Conservation (phyloP, 352 stramenopile species). For the Phytophthora melonis region DNA sequence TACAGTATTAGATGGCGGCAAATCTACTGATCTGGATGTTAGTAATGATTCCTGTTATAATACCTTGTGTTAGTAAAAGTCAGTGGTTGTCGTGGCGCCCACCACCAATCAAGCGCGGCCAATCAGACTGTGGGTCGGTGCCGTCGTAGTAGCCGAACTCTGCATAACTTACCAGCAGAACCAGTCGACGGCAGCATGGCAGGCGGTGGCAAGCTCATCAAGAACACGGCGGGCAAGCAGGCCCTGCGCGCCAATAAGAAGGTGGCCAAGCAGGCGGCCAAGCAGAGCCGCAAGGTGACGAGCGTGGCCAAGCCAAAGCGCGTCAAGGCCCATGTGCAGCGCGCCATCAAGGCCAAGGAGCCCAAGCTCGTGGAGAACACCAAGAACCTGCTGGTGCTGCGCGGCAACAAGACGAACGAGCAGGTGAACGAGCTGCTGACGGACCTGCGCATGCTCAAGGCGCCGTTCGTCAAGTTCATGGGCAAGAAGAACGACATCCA, state of each 20-base stretch:
- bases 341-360: conserved; percentile 89
- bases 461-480: conserved; percentile 90
- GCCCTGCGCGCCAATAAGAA: conserved; percentile 71
- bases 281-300: conserved; percentile 79
- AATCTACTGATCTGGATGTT: background rate
- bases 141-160: no score
- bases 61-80: background rate
- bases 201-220: conserved; percentile 72
- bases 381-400: conserved; percentile 91
- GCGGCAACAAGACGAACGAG: conserved; percentile 91
- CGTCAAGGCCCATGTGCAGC: conserved; percentile 81
- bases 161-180: conserved; percentile 13
- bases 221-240: conserved; percentile 76
- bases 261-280: conserved; percentile 70
- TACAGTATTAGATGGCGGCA: background rate
- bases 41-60: background rate
- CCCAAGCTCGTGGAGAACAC: conserved; percentile 94
- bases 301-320: conserved; percentile 81
- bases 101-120: conserved; percentile 58
- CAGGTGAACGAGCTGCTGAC: conserved; percentile 83
- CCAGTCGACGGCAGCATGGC: conserved; percentile 52
- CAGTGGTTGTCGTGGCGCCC: conserved; percentile 5
- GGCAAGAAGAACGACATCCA: conserved; percentile 95
- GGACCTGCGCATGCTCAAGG: conserved; percentile 90
- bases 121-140: conserved; percentile 23